These are phyloP conservation scores for Poronia punctata DNA, from an alignment of 495 filamentous ascomycete genomes.

Conservation along the genomic window DNA sequence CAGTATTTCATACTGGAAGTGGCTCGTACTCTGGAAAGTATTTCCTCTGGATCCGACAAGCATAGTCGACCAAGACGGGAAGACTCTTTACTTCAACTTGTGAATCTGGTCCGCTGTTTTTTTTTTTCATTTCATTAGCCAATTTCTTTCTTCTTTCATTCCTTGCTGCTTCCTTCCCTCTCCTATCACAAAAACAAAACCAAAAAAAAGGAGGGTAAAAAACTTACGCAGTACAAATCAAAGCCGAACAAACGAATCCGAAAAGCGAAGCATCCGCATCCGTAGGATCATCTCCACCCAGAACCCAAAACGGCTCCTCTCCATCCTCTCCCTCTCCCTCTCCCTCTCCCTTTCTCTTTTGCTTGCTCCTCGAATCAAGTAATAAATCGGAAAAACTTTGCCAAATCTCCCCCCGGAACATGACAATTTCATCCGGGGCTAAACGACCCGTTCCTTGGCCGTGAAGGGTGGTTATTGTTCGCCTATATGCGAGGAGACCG, in stretches of 20 bases:
- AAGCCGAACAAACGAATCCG: slow-evolving; percentile 45
- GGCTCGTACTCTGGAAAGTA: slow-evolving; percentile 56
- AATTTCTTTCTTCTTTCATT: not conserved
- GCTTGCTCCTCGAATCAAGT: slow-evolving; percentile 12
- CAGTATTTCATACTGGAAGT: slow-evolving; percentile 9
- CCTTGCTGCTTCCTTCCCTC: no score
- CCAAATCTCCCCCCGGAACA: slow-evolving; percentile 47
- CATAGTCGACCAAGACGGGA: slow-evolving; percentile 50
- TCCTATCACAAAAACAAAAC: slow-evolving; percentile 2
- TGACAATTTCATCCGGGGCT: slow-evolving; percentile 39
- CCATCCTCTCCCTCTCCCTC: slow-evolving; percentile 4
- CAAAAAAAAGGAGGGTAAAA: not conserved
- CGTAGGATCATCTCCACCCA: slow-evolving; percentile 47
- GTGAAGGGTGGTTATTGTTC: slow-evolving; percentile 31
- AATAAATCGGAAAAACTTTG: slow-evolving; percentile 38
- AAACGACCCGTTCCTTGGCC: slow-evolving; percentile 52
- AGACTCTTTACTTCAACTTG: slow-evolving; percentile 35
- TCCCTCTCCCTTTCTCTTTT: slow-evolving; percentile 10
- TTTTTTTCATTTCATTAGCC: not conserved
- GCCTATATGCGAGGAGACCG: slow-evolving; percentile 46
- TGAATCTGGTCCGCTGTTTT: slow-evolving; percentile 41
- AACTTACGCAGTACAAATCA: slow-evolving; percentile 52
- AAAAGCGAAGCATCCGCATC: slow-evolving; percentile 52
- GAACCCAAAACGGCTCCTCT: slow-evolving; percentile 47
- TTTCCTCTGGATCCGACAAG: slow-evolving; percentile 44